A percentile compares a stretch with the other conserved stretches of the same genome.
These are phyloP conservation scores for Nemania abortiva DNA, from an alignment of 2,329 filamentous ascomycete genomes.

Conservation along the genomic window DNA sequence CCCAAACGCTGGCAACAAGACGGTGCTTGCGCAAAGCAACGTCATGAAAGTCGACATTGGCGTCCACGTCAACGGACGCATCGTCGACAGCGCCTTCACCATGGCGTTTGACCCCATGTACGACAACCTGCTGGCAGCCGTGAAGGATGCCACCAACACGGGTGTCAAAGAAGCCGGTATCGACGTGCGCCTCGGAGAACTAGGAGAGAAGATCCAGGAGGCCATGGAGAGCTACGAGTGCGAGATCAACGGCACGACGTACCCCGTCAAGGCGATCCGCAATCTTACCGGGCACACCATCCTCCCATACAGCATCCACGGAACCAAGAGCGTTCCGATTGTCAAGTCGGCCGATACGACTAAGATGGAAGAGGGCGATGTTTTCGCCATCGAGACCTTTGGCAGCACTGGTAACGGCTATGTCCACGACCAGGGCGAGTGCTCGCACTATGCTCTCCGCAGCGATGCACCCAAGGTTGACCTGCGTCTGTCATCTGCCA, in stretches of 20 bases:
- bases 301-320: conserved; percentile 88
- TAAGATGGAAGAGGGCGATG: conserved; percentile 98
- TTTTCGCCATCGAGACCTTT: conserved; percentile 96
- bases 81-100: conserved; percentile 86
- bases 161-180: conserved; percentile 92
- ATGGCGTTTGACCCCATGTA: conserved; percentile 80
- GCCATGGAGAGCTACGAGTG: conserved; percentile 94
- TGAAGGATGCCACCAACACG: conserved; percentile 83
- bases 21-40: conserved; percentile 76
- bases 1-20: conserved; percentile 87
- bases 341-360: conserved; percentile 89
- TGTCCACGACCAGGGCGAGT: conserved; percentile 88
- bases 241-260: conserved; percentile 81
- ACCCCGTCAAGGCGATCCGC: conserved; percentile 85
- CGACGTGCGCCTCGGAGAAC: conserved; percentile 88
- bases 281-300: conserved; percentile 94
- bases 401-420: conserved; percentile 92
- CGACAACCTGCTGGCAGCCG: conserved; percentile 78
- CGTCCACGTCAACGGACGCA: conserved; percentile 82
- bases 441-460: conserved; percentile 86
- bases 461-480: conserved; percentile 80
- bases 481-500: conserved; percentile 83
- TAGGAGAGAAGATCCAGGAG: conserved; percentile 87
- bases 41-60: conserved; percentile 88
- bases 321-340: conserved; percentile 92